Evolutionary conservation across 352 stramenopile genomes (phyloP).

Genomic region (Paralagenidium karlingii): DNA sequence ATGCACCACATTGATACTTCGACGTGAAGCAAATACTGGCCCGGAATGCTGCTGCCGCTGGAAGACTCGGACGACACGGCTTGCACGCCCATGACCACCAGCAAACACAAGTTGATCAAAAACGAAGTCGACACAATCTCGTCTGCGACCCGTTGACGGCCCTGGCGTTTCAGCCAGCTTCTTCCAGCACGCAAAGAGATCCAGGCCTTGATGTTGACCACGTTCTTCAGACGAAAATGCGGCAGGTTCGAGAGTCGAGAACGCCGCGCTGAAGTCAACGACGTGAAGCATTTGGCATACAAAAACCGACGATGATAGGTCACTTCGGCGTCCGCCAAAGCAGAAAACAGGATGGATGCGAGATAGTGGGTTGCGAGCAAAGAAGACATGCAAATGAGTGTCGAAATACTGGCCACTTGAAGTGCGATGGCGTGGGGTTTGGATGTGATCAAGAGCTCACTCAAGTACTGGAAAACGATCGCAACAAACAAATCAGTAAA

Average conservation of each 20-base stretch:
- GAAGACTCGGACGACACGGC: constrained; percentile 53
- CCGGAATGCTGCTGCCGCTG: constrained; percentile 21
- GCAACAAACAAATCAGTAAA: no score
- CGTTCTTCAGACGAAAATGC: constrained; percentile 85
- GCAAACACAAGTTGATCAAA: constrained; percentile 72
- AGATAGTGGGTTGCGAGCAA: constrained; percentile 64
- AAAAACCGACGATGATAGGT: constrained; percentile 78
- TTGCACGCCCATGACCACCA: constrained; percentile 80
- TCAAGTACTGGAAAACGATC: no score
- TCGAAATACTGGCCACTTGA: constrained; percentile 2
- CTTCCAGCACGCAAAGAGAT: constrained; percentile 76
- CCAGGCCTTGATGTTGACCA: constrained; percentile 86
- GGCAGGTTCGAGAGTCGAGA: constrained; percentile 74
- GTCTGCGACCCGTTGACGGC: constrained; percentile 71
- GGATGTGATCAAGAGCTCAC: no score
- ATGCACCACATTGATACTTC: constrained; percentile 83
- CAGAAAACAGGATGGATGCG: constrained; percentile 58
- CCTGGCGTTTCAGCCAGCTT: constrained; percentile 81
- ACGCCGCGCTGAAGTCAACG: constrained; percentile 72
- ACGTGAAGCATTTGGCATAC: constrained; percentile 85
- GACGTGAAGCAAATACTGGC: constrained; percentile 57
- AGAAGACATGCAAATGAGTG: constrained; percentile 51
- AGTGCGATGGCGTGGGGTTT: neutral
- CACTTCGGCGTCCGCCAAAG: constrained; percentile 68
- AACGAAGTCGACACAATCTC: constrained; percentile 85